Conservation (phyloP, 306 rosid species). For the Glycine tomentella region DNA sequence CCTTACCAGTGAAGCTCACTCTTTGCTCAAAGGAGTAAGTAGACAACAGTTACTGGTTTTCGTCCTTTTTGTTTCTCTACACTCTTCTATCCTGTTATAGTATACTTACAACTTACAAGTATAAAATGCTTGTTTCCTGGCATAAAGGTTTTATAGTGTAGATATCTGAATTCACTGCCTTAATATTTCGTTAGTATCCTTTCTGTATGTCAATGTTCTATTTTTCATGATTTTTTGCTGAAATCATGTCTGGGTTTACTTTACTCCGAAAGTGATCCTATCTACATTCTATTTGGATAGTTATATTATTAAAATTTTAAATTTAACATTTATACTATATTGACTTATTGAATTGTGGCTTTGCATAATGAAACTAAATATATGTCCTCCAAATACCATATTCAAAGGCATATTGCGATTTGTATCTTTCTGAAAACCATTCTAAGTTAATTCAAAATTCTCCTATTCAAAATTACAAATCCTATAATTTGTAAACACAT, state of each 20-base stretch:
- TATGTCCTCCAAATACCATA: slow-evolving; percentile 5
- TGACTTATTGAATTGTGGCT: not conserved
- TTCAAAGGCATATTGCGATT: slow-evolving; percentile 1
- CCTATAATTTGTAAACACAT: not conserved
- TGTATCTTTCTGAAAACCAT: slow-evolving; percentile 23
- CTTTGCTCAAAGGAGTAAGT: slow-evolving; percentile 95
- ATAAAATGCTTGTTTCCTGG: too few relatives aligned
- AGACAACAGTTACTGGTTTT: not conserved
- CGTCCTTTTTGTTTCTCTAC: slow-evolving; percentile 17
- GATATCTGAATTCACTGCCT: too few relatives aligned
- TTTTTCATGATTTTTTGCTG: too few relatives aligned
- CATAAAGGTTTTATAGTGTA: too few relatives aligned
- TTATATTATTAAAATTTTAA: not conserved
- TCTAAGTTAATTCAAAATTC: not conserved
- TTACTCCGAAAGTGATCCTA: too few relatives aligned
- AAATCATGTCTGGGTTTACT: too few relatives aligned
- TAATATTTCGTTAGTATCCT: too few relatives aligned
- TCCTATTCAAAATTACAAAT: not conserved
- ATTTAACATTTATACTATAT: not conserved
- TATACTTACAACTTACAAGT: too few relatives aligned
- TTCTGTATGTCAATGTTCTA: too few relatives aligned
- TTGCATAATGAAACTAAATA: slow-evolving; percentile 5
- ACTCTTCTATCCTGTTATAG: not conserved
- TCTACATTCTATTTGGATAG: too few relatives aligned
- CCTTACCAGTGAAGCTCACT: slow-evolving; percentile 84